phyloP scores from a whole-genome alignment of 768 basidiomycete genomes.

The Cystofilobasidium capitatum region DNA sequence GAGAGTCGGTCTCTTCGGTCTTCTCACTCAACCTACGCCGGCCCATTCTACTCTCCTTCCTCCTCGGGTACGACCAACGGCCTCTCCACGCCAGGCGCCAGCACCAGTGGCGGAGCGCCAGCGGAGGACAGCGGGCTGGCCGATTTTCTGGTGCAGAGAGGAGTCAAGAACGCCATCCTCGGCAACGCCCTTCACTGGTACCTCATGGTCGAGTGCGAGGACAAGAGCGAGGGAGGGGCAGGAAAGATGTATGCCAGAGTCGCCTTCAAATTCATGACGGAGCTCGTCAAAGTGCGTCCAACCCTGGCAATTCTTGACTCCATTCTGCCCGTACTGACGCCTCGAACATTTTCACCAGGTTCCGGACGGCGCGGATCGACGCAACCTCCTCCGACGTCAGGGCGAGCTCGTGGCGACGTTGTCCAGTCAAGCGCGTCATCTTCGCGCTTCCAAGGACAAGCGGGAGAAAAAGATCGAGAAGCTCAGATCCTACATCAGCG shows the following conservation, averaged over 20 bases:
- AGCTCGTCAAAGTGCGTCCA: constrained; percentile 63
- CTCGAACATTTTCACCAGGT: constrained; percentile 26
- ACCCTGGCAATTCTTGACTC: not conserved
- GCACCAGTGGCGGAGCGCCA: constrained; percentile 39
- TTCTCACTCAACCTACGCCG: constrained; percentile 38
- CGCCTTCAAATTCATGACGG: constrained; percentile 79
- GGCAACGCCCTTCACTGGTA: constrained; percentile 97
- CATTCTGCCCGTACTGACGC: not conserved
- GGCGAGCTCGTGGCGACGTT: constrained; percentile 78
- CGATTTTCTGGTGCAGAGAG: constrained; percentile 79
- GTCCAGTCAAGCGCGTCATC: constrained; percentile 72
- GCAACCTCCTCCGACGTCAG: constrained; percentile 83
- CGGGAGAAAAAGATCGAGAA: constrained; percentile 97
- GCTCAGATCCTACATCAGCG: constrained; percentile 69
- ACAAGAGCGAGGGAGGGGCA: constrained; percentile 50
- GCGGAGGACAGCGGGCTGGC: constrained; percentile 84
- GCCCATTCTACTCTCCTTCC: constrained; percentile 20
- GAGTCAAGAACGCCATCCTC: constrained; percentile 68
- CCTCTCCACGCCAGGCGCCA: constrained; percentile 4
- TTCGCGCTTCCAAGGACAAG: constrained; percentile 81
- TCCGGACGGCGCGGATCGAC: constrained; percentile 61
- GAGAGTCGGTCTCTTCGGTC: constrained; percentile 44
- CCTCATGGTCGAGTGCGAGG: constrained; percentile 84
- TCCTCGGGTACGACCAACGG: constrained; percentile 1
- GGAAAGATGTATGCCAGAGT: constrained; percentile 91